These are phyloP conservation scores for Fusarium sp. DNA, from an alignment of 2,329 filamentous ascomycete species.

Conservation along the genomic window DNA sequence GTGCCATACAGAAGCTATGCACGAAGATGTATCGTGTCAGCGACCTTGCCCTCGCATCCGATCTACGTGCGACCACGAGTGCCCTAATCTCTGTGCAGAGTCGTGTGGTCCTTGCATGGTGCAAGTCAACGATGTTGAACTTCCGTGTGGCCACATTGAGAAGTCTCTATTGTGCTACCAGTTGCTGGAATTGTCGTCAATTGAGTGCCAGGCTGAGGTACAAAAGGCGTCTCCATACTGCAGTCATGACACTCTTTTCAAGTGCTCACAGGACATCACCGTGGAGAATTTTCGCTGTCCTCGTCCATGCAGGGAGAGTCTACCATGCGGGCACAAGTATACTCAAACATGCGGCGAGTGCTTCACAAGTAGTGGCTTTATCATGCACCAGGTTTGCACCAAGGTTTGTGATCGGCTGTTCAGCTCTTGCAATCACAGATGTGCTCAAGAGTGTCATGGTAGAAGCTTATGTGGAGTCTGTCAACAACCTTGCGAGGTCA, in stretches of 20 bases:
- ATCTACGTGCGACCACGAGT: constrained; percentile 61
- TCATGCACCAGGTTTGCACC: too few relatives aligned
- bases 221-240: constrained; percentile 22
- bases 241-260: constrained; percentile 4
- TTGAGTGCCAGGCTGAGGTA: constrained; percentile 13
- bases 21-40: constrained; percentile 61
- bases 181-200: not conserved
- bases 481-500: constrained; percentile 67
- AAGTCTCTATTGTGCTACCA: constrained; percentile 19
- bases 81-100: constrained; percentile 59
- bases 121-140: constrained; percentile 13
- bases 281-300: constrained; percentile 15
- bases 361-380: too few relatives aligned
- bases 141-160: constrained; percentile 41
- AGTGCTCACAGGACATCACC: constrained; percentile 20
- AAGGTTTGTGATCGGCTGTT: constrained; percentile 64
- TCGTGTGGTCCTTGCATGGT: constrained; percentile 50
- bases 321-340: constrained; percentile 59
- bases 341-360: constrained; percentile 18
- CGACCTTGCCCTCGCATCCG: constrained; percentile 60
- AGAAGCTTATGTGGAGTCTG: constrained; percentile 62
- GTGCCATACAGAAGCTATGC: constrained; percentile 63
- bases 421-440: constrained; percentile 71
- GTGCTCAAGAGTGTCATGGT: constrained; percentile 49
- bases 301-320: constrained; percentile 45